Conservation (phyloP, 371 early-diverging fungal species). For the Apophysomyces variabilis region DNA sequence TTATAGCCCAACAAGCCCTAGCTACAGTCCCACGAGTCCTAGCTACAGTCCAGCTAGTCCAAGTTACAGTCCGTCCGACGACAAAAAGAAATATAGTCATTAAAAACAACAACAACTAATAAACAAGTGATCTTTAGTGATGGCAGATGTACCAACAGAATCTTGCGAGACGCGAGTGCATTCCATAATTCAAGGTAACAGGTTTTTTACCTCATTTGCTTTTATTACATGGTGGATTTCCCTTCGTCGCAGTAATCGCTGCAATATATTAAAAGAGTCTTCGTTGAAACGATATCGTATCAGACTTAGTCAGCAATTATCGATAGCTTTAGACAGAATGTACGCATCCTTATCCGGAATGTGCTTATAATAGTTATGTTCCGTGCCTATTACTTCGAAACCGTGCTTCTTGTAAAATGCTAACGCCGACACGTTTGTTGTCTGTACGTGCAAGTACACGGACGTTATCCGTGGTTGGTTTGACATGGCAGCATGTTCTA, state of each 20-base stretch:
- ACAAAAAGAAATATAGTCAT: conserved; percentile 13
- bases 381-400: conserved; percentile 67
- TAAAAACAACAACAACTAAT: conserved; percentile 13
- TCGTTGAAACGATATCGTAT: not conserved
- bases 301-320: not conserved
- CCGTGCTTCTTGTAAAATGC: conserved; percentile 88
- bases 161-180: not conserved
- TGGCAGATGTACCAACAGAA: conserved; percentile 4
- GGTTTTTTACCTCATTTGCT: not conserved
- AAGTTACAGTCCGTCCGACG: conserved; percentile 66
- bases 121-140: conserved; percentile 4
- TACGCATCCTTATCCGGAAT: conserved; percentile 86
- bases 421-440: conserved; percentile 82
- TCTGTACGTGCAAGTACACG: conserved; percentile 92
- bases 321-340: conserved; percentile 56
- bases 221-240: not conserved
- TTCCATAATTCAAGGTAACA: not conserved
- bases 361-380: conserved; percentile 88
- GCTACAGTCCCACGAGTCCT: conserved; percentile 74
- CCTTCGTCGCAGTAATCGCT: not conserved
- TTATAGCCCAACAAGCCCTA: conserved; percentile 67
- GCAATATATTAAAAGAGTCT: not conserved
- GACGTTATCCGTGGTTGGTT: conserved; percentile 23
- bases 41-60: conserved; percentile 65
- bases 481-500: conserved; percentile 53